A percentile compares a stretch with the other conserved stretches of the same genome.
These are phyloP conservation scores for Blastocystis sp. DNA, from an alignment of 352 stramenopile species.

Conservation along the genomic window DNA sequence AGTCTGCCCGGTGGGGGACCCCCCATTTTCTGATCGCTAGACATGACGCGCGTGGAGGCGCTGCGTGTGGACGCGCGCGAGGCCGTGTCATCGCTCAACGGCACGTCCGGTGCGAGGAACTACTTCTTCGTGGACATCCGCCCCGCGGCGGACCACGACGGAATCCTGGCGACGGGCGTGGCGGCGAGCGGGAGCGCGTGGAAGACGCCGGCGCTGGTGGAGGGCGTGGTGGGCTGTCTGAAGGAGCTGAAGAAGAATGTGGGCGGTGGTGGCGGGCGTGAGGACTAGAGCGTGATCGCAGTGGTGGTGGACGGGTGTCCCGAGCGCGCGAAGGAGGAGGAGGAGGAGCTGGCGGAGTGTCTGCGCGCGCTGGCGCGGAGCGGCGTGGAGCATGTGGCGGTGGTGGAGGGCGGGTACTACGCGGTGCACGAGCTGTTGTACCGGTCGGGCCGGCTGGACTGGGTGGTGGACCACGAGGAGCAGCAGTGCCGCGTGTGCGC, in stretches of 20 bases:
- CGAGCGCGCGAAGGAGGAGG: background rate
- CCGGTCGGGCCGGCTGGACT: background rate
- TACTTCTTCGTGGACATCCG: constrained; percentile 57
- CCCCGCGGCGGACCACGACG: background rate
- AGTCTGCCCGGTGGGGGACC: background rate
- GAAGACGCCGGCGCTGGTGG: constrained; percentile 27
- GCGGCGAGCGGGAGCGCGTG: background rate
- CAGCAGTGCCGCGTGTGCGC: background rate
- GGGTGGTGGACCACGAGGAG: constrained; percentile 19
- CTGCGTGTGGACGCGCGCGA: constrained; percentile 19
- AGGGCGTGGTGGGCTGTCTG: constrained; percentile 21
- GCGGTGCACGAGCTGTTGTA: constrained; percentile 45
- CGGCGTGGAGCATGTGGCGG: background rate
- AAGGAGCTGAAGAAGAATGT: background rate
- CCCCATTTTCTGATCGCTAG: background rate
- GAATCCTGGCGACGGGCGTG: constrained; percentile 28
- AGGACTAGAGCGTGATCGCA: background rate
- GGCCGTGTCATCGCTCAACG: constrained; percentile 25
- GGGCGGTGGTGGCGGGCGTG: background rate
- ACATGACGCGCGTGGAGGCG: background rate
- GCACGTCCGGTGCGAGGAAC: background rate
- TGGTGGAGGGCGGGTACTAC: constrained; percentile 35
- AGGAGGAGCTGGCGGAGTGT: background rate
- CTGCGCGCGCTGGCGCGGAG: background rate
- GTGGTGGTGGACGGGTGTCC: constrained; percentile 4